Evolutionary conservation across 805 yeast genomes (phyloP).

Genomic region (Ogataea paraovalis): DNA sequence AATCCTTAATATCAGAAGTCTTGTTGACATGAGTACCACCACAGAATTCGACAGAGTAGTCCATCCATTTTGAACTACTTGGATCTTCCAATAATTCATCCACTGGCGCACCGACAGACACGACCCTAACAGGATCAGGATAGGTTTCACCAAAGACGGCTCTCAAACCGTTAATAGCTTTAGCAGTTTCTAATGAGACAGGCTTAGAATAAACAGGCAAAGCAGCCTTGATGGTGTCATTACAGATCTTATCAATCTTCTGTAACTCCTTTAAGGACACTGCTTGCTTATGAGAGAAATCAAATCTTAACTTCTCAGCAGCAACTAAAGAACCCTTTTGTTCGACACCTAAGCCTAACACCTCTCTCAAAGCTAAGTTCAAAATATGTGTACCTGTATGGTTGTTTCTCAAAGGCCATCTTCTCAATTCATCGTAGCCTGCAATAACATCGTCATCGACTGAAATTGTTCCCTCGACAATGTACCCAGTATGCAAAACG

Average conservation of each 20-base stretch:
- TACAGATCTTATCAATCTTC: constrained; percentile 71
- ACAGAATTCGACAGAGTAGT: constrained; percentile 88
- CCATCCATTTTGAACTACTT: constrained; percentile 66
- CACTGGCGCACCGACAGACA: constrained; percentile 88
- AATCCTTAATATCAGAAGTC: constrained; percentile 89
- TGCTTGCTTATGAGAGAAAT: constrained; percentile 90
- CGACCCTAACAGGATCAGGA: constrained; percentile 98
- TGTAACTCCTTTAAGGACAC: constrained; percentile 66
- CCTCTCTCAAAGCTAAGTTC: constrained; percentile 82
- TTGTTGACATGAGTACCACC: constrained; percentile 97
- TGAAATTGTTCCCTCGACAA: constrained; percentile 70
- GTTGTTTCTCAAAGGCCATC: constrained; percentile 95
- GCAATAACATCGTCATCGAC: constrained; percentile 75
- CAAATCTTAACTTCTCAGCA: constrained; percentile 92
- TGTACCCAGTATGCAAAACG: constrained; percentile 88
- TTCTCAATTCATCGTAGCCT: constrained; percentile 85
- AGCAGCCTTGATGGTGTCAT: constrained; percentile 67
- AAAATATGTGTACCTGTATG: constrained; percentile 98
- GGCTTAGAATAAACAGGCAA: constrained; percentile 77
- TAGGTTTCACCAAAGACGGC: constrained; percentile 99
- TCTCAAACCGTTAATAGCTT: constrained; percentile 76
- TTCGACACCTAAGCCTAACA: constrained; percentile 82
- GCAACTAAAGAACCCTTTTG: constrained; percentile 97
- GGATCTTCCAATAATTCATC: constrained; percentile 76
- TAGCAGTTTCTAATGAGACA: constrained; percentile 71